Percentiles rank a stretch among this genome's conserved stretches.
phyloP scores from a whole-genome alignment of 2,329 filamentous ascomycete species.

The Magnaporthiopsis rhizophila region DNA sequence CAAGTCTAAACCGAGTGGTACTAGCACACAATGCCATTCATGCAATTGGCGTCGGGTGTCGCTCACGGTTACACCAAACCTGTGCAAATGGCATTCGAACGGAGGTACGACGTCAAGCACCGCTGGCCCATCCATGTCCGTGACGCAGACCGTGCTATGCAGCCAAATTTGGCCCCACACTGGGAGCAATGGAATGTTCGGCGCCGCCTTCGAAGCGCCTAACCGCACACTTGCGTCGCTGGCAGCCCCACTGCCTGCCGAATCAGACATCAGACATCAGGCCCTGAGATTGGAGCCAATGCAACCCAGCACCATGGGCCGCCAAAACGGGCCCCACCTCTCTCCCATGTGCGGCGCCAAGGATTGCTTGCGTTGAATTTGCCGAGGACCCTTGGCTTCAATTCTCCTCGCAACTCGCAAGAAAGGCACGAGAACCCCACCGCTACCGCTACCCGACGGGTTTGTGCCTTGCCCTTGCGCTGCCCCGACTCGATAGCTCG shows the following conservation, averaged over 20 bases:
- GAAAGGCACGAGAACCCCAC: not conserved
- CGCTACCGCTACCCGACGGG: not conserved
- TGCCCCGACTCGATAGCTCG: no score
- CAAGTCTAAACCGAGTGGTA: not conserved
- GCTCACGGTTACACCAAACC: no score
- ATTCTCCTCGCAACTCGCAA: no score
- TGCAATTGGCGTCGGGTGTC: no score
- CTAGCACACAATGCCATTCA: not conserved
- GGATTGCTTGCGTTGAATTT: not conserved
- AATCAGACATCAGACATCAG: not conserved
- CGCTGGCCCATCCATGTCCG: not conserved
- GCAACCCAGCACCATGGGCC: not conserved
- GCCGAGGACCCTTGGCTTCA: not conserved
- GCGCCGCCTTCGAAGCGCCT: not conserved
- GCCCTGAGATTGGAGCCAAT: not conserved
- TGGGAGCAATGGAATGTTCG: not conserved
- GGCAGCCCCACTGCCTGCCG: not conserved
- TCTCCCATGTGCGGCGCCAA: not conserved
- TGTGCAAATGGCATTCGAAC: no score
- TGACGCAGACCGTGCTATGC: not conserved
- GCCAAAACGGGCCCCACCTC: no score
- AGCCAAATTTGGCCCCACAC: no score
- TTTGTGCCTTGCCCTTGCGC: no score
- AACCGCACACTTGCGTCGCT: not conserved
- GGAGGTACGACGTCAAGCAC: not conserved